These are phyloP conservation scores for Ceratonia siliqua DNA, from an alignment of 306 rosid species.

Conservation along the genomic window DNA sequence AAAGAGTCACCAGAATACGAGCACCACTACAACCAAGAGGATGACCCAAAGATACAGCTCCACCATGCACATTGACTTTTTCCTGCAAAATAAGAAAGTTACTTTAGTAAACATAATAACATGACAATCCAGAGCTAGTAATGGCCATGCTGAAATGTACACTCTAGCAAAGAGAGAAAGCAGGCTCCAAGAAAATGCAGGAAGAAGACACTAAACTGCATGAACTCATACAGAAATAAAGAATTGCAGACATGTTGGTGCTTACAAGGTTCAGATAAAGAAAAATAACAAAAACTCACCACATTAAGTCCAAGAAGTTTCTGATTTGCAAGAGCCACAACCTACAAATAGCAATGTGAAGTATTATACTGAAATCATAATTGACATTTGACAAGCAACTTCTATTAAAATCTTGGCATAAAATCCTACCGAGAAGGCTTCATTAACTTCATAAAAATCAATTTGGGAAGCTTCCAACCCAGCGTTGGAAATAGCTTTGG, in stretches of 20 bases:
- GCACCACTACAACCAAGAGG: slow-evolving; percentile 99
- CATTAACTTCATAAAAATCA: slow-evolving; percentile 91
- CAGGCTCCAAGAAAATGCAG: not conserved
- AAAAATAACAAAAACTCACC: slow-evolving; percentile 51
- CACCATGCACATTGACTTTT: slow-evolving; percentile 90
- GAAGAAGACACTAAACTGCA: not conserved
- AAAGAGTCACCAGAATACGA: slow-evolving; percentile 90
- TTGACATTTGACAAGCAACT: slow-evolving; percentile 22
- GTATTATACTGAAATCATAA: slow-evolving; percentile 17
- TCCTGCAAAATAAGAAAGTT: slow-evolving; percentile 49
- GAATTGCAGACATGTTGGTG: not conserved
- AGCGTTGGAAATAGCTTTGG: slow-evolving; percentile 85
- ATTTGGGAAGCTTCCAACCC: slow-evolving; percentile 80
- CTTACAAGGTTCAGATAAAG: slow-evolving; percentile 2
- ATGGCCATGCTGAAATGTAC: not conserved
- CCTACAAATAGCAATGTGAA: slow-evolving; percentile 49
- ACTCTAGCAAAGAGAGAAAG: not conserved
- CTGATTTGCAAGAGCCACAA: slow-evolving; percentile 97
- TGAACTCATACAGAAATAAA: slow-evolving; percentile 18
- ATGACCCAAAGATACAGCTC: slow-evolving; percentile 95
- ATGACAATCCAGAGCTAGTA: not conserved
- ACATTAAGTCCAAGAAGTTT: slow-evolving; percentile 83
- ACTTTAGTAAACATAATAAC: slow-evolving; percentile 20
- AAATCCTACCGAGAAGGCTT: slow-evolving; percentile 88
- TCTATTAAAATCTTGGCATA: not conserved